Percentiles rank a stretch among this genome's conserved stretches.
Evolutionary conservation across 108 stramenopile genomes (phyloP).

Genomic region (Pelagomonas calceolata): DNA sequence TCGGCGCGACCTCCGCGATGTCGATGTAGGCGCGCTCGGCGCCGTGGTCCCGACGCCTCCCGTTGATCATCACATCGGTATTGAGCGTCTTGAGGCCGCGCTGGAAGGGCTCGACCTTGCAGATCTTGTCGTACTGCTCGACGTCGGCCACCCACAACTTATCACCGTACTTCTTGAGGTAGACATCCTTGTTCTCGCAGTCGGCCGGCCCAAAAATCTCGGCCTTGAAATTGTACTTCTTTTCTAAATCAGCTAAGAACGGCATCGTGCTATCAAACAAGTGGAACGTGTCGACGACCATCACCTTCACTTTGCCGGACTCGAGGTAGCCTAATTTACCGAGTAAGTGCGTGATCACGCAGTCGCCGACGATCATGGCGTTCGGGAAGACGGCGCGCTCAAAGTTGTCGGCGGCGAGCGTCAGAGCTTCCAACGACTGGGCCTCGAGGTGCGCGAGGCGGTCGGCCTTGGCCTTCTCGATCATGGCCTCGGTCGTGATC

Average conservation of each 20-base stretch:
- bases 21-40: conserved; percentile 86
- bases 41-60: conserved; percentile 91
- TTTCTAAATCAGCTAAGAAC: conserved; percentile 66
- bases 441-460: background rate
- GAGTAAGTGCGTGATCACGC: conserved; percentile 72
- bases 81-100: conserved; percentile 82
- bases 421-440: background rate
- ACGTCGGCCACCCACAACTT: conserved; percentile 94
- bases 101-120: conserved; percentile 97
- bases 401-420: background rate
- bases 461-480: background rate
- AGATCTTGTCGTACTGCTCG: conserved; percentile 83
- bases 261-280: conserved; percentile 90
- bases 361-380: conserved; percentile 79
- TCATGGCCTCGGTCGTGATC: background rate
- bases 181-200: conserved; percentile 79
- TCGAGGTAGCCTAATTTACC: conserved; percentile 67
- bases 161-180: conserved; percentile 74
- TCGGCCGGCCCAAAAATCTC: conserved; percentile 55
- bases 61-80: conserved; percentile 93
- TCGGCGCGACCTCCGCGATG: conserved; percentile 79
- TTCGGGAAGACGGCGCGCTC: conserved; percentile 68
- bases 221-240: conserved; percentile 83
- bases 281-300: conserved; percentile 91
- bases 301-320: conserved; percentile 57